Evolutionary conservation across 2,329 filamentous ascomycete genomes (phyloP).

Genomic region (Rhynchosporium secalis): DNA sequence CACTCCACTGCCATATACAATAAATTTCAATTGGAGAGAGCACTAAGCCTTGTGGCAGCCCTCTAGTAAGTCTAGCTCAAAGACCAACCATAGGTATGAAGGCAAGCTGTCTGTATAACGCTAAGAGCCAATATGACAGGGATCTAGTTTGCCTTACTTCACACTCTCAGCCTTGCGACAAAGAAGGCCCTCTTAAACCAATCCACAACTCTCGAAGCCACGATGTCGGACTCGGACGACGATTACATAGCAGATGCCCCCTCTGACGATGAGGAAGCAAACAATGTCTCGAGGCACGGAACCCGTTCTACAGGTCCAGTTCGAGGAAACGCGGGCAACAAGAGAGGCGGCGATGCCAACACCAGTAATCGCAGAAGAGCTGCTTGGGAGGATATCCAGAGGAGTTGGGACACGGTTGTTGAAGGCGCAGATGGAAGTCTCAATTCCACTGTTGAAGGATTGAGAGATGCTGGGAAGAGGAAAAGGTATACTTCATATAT

Average conservation of each 20-base stretch:
- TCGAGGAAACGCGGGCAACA: constrained; percentile 32
- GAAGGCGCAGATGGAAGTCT: constrained; percentile 80
- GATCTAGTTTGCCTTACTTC: neutral
- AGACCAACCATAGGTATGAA: neutral
- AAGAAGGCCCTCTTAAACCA: neutral
- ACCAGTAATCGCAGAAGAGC: constrained; percentile 48
- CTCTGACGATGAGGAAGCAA: constrained; percentile 61
- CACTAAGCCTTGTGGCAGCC: neutral
- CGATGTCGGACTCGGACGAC: constrained; percentile 72
- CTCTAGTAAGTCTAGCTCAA: neutral
- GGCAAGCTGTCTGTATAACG: neutral
- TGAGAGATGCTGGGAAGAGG: constrained; percentile 81
- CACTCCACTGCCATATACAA: no score
- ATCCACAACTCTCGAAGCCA: neutral
- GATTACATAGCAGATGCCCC: constrained; percentile 64
- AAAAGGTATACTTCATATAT: constrained; percentile 52
- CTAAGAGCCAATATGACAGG: neutral
- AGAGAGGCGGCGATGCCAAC: constrained; percentile 35
- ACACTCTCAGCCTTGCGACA: constrained; percentile 17
- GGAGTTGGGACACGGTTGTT: constrained; percentile 71
- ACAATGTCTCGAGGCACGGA: constrained; percentile 34
- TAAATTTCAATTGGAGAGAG: neutral
- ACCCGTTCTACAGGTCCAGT: constrained; percentile 38
- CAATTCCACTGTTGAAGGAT: constrained; percentile 67
- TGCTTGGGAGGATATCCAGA: constrained; percentile 66